A percentile compares a stretch with the other conserved stretches of the same genome.
Evolutionary conservation across 176 grass and related monocot genomes (phyloP).

Genomic region (Raddia distichophylla): DNA sequence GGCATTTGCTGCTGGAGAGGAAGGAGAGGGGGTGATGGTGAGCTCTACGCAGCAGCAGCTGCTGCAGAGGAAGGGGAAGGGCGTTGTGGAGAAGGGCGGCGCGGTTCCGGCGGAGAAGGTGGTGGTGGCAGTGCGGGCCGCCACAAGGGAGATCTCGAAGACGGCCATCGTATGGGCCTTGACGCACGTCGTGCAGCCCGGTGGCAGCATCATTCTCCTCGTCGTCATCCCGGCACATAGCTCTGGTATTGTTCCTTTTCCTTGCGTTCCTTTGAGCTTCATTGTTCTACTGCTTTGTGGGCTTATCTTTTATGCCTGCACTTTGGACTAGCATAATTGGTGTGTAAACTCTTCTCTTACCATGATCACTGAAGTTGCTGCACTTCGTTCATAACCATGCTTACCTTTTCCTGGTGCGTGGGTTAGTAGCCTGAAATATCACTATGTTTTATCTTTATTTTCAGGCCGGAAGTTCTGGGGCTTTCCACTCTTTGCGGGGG

Average conservation of each 20-base stretch:
- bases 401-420: background rate
- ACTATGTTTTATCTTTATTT: constrained; percentile 30
- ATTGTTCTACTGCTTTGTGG: background rate
- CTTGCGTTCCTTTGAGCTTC: constrained; percentile 22
- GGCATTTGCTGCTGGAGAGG: constrained; percentile 36
- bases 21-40: constrained; percentile 34
- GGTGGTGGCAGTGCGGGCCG: constrained; percentile 84
- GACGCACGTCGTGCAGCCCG: constrained; percentile 90
- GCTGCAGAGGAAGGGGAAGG: constrained; percentile 77
- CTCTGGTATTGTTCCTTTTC: constrained; percentile 66
- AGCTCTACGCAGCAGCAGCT: constrained; percentile 52
- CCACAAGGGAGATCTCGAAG: constrained; percentile 82
- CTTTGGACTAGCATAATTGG: constrained; percentile 26
- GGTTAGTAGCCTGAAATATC: constrained; percentile 31
- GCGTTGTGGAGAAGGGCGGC: constrained; percentile 51
- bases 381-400: constrained; percentile 23
- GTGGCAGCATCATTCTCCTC: constrained; percentile 81
- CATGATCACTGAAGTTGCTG: constrained; percentile 24
- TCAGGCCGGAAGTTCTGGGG: constrained; percentile 94
- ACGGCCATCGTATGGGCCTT: constrained; percentile 93
- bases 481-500: constrained; percentile 86
- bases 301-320: constrained; percentile 5
- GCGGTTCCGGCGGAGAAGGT: constrained; percentile 58
- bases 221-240: constrained; percentile 74
- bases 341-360: constrained; percentile 20